Conservation (phyloP, 2,329 filamentous ascomycete genomes). For the Graphilbum ipis-grandicollis region DNA sequence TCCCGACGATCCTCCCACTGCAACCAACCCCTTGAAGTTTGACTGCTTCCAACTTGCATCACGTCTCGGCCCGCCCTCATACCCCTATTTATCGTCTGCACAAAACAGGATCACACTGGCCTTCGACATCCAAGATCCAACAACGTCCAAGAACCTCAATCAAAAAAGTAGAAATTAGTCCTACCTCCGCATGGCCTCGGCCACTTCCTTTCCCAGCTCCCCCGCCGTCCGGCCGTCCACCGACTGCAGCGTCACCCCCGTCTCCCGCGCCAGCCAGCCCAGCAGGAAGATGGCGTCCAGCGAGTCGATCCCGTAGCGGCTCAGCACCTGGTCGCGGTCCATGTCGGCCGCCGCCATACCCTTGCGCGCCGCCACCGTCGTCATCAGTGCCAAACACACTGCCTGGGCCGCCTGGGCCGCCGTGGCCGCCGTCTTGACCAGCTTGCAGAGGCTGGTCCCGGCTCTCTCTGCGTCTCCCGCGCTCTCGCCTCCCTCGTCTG, state of each 20-base stretch:
- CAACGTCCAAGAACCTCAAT: background rate
- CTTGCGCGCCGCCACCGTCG: conserved; percentile 8
- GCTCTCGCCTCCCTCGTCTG: background rate
- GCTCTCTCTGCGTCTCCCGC: too few relatives aligned
- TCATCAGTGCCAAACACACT: conserved; percentile 5
- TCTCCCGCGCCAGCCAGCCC: conserved; percentile 9
- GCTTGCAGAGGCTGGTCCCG: conserved; percentile 1
- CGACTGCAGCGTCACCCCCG: conserved; percentile 9
- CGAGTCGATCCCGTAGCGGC: conserved; percentile 11
- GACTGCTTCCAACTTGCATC: too few relatives aligned
- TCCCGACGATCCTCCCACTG: too few relatives aligned
- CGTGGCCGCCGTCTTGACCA: conserved; percentile 1
- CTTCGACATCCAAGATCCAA: too few relatives aligned
- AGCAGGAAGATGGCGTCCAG: conserved; percentile 10
- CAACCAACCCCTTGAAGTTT: too few relatives aligned
- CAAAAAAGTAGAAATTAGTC: background rate
- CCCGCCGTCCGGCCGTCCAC: conserved; percentile 9
- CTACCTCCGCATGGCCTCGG: background rate
- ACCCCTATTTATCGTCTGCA: too few relatives aligned
- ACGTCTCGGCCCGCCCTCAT: too few relatives aligned
- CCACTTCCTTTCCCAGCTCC: conserved; percentile 7
- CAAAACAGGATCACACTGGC: too few relatives aligned
- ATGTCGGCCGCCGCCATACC: conserved; percentile 9
- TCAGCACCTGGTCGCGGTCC: conserved; percentile 5
- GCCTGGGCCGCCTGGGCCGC: conserved; percentile 1